These are phyloP conservation scores for Luvunga scandens DNA, from an alignment of 345 rosid species.

Conservation along the genomic window DNA sequence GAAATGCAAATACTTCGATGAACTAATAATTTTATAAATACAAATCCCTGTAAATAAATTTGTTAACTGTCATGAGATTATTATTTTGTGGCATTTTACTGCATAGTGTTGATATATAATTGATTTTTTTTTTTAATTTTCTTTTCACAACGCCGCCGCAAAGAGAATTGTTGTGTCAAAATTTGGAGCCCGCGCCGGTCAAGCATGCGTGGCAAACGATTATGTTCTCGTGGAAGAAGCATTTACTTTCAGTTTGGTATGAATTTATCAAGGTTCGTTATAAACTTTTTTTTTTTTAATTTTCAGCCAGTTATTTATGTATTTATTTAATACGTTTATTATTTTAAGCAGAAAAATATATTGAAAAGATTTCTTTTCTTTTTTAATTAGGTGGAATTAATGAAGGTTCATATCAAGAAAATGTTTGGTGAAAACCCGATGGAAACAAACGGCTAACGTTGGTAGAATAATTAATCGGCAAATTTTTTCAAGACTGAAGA, in stretches of 20 bases:
- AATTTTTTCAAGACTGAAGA: not conserved
- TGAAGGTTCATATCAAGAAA: conserved; percentile 44
- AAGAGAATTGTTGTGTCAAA: conserved; percentile 64
- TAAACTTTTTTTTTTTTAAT: not conserved
- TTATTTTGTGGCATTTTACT: not conserved
- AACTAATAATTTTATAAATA: too few species aligned
- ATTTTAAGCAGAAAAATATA: too few species aligned
- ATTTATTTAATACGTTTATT: too few species aligned
- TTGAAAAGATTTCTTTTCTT: not conserved
- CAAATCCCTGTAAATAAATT: too few species aligned
- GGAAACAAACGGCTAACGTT: too few species aligned
- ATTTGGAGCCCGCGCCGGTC: conserved; percentile 71
- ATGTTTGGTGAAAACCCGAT: conserved; percentile 55
- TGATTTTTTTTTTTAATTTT: not conserved
- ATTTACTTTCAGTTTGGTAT: conserved; percentile 56
- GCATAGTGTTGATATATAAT: not conserved
- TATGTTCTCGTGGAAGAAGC: conserved; percentile 61
- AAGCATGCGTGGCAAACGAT: conserved; percentile 74
- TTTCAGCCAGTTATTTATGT: too few species aligned
- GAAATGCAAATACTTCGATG: too few species aligned
- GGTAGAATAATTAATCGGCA: too few species aligned
- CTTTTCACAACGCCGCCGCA: conserved; percentile 16
- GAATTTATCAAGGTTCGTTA: not conserved
- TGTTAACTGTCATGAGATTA: too few species aligned
- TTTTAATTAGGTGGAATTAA: conserved; percentile 30